These are phyloP conservation scores for Erythrobasidium hasegawianum DNA, from an alignment of 1,284 basidiomycete genomes.

Conservation along the genomic window DNA sequence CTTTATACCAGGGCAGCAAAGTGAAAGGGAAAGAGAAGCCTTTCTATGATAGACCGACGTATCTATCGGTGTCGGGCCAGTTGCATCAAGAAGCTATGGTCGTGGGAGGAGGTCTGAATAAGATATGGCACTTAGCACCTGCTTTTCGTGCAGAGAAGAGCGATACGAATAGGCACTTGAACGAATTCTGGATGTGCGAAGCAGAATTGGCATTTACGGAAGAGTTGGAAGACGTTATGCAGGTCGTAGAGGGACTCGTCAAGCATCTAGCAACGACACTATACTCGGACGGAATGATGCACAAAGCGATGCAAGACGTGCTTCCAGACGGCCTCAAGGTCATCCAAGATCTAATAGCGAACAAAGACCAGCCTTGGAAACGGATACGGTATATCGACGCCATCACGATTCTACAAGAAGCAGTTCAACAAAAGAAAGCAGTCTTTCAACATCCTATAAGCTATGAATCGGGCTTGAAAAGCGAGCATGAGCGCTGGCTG, in stretches of 20 bases:
- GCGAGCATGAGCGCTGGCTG: slow-evolving; percentile 90
- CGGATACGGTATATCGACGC: slow-evolving; percentile 7
- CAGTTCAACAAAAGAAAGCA: slow-evolving; percentile 41
- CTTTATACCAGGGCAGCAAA: slow-evolving; percentile 28
- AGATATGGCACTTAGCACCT: slow-evolving; percentile 86
- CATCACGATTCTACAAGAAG: slow-evolving; percentile 37
- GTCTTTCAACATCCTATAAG: slow-evolving; percentile 33
- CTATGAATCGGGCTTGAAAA: slow-evolving; percentile 58
- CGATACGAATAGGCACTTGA: slow-evolving; percentile 83
- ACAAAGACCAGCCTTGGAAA: slow-evolving; percentile 14
- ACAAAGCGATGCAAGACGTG: not conserved
- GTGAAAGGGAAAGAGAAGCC: slow-evolving; percentile 15
- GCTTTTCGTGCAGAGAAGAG: slow-evolving; percentile 92
- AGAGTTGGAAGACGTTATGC: slow-evolving; percentile 58
- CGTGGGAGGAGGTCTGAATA: slow-evolving; percentile 59
- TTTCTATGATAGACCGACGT: slow-evolving; percentile 70
- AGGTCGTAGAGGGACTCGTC: slow-evolving; percentile 65
- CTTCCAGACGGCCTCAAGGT: slow-evolving; percentile 13
- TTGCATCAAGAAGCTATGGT: slow-evolving; percentile 89
- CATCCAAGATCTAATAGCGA: not conserved
- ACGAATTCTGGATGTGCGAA: slow-evolving; percentile 99
- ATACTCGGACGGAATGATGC: not conserved
- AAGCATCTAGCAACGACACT: slow-evolving; percentile 46
- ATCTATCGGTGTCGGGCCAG: slow-evolving; percentile 90
- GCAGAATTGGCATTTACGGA: slow-evolving; percentile 73